A percentile compares a stretch with the other conserved stretches of the same genome.
Evolutionary conservation across 2,329 filamentous ascomycete genomes (phyloP).

Genomic region (Stachybotrys chartarum): DNA sequence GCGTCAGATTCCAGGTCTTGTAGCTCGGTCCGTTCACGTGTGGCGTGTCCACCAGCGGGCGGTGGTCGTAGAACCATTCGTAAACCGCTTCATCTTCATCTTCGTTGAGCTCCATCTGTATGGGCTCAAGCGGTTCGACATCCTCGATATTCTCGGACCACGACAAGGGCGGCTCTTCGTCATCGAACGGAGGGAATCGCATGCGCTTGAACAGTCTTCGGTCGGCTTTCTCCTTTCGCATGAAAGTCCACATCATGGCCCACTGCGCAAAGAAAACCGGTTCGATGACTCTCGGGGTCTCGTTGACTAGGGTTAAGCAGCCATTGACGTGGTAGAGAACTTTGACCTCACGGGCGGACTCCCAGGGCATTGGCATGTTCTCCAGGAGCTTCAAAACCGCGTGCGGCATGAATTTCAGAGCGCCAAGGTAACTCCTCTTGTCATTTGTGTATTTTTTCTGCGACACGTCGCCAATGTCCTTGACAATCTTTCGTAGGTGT

Average conservation of each 20-base stretch:
- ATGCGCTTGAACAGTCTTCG: constrained; percentile 95
- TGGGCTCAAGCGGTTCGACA: constrained; percentile 92
- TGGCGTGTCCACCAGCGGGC: constrained; percentile 80
- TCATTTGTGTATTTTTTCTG: constrained; percentile 99
- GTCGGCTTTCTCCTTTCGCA: constrained; percentile 97
- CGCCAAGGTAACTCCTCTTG: constrained; percentile 95
- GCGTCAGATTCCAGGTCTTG: constrained; percentile 85
- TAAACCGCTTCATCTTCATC: constrained; percentile 84
- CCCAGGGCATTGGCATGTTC: constrained; percentile 99
- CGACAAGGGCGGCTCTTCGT: constrained; percentile 93
- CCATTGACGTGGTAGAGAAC: constrained; percentile 98
- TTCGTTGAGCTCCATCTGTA: constrained; percentile 97
- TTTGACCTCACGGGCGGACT: constrained; percentile 91
- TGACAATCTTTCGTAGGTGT: constrained; percentile 96
- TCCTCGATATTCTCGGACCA: constrained; percentile 99
- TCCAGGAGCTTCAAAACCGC: constrained; percentile 94
- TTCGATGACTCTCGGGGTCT: constrained; percentile 92
- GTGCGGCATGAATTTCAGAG: constrained; percentile 98
- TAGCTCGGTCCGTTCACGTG: constrained; percentile 97
- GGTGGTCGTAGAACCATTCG: constrained; percentile 97
- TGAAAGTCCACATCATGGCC: constrained; percentile 99
- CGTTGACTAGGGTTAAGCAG: constrained; percentile 93
- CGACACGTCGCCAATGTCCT: constrained; percentile 97
- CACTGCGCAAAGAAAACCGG: constrained; percentile 97
- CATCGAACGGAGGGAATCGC: constrained; percentile 97